Conservation (phyloP, 202 grass and related monocot genomes). For the Schoenoplectus triqueter region DNA sequence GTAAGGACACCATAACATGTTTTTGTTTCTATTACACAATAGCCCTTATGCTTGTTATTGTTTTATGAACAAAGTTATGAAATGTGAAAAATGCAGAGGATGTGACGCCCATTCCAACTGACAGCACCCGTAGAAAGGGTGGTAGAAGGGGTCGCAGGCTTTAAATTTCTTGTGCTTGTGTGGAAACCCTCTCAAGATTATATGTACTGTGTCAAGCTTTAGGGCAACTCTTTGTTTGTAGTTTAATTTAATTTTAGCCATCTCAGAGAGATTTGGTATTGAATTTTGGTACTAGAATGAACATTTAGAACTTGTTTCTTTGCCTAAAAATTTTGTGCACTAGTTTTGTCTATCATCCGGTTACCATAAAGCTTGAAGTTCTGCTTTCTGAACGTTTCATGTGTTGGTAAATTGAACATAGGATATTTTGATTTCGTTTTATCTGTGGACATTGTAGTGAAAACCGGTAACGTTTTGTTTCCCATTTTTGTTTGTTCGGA, state of each 20-base stretch:
- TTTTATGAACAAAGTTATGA: not conserved
- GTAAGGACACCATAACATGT: slow-evolving; percentile 39
- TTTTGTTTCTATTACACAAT: not conserved
- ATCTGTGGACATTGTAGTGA: no score
- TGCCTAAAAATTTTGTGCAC: slow-evolving; percentile 24
- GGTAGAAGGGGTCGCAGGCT: slow-evolving; percentile 86
- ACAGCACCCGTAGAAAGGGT: slow-evolving; percentile 88
- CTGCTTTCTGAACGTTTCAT: not conserved
- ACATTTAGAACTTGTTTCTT: not conserved
- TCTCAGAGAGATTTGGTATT: slow-evolving; percentile 48
- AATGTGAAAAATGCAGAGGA: slow-evolving; percentile 55
- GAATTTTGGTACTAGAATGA: slow-evolving; percentile 39
- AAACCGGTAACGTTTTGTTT: no score
- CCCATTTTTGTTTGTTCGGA: no score
- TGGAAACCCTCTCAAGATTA: slow-evolving; percentile 19
- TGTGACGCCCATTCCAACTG: slow-evolving; percentile 84
- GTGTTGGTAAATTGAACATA: not conserved
- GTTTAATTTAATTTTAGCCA: slow-evolving; percentile 43
- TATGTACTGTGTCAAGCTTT: slow-evolving; percentile 35
- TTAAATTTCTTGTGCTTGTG: slow-evolving; percentile 43
- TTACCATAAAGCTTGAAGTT: not conserved
- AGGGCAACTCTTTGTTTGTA: slow-evolving; percentile 37
- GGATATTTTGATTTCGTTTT: no score
- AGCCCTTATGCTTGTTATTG: not conserved
- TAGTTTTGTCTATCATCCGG: not conserved